A percentile compares a stretch with the other conserved stretches of the same genome.
Conservation (phyloP, 352 stramenopile genomes). For the Pythium coloratum region DNA sequence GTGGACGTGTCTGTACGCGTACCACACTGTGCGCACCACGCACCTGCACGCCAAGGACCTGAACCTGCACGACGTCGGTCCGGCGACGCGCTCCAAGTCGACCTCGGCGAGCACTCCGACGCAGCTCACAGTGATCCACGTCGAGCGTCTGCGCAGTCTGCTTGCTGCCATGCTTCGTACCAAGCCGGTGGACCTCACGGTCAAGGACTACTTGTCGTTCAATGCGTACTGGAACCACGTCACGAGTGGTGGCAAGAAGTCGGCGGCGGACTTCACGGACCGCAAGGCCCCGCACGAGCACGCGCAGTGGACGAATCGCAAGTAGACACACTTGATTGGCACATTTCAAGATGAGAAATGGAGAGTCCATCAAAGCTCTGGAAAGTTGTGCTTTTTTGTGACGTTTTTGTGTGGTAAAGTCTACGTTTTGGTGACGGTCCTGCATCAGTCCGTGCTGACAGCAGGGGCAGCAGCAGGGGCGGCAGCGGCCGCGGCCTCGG, state of each 20-base stretch:
- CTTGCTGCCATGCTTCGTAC: conserved; percentile 79
- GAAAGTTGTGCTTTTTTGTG: background rate
- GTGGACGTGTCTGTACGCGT: conserved; percentile 63
- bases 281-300: conserved; percentile 86
- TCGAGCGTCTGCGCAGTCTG: conserved; percentile 63
- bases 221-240: conserved; percentile 85
- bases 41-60: conserved; percentile 63
- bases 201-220: conserved; percentile 77
- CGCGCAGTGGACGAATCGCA: conserved; percentile 68
- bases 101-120: conserved; percentile 32
- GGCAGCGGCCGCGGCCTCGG: background rate
- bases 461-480: conserved; percentile 1
- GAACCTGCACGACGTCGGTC: conserved; percentile 45
- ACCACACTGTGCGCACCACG: conserved; percentile 68
- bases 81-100: conserved; percentile 22
- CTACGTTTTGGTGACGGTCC: background rate
- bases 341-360: conserved; percentile 5
- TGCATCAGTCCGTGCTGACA: background rate
- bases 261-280: conserved; percentile 75
- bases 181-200: conserved; percentile 68
- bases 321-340: conserved; percentile 24
- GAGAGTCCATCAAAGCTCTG: conserved; percentile 2
- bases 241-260: conserved; percentile 58
- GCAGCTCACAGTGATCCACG: conserved; percentile 49
- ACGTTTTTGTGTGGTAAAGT: background rate